Base-by-base conservation (phyloP, 805 yeast species). In the Tetrapisispora arboricola region DNA sequence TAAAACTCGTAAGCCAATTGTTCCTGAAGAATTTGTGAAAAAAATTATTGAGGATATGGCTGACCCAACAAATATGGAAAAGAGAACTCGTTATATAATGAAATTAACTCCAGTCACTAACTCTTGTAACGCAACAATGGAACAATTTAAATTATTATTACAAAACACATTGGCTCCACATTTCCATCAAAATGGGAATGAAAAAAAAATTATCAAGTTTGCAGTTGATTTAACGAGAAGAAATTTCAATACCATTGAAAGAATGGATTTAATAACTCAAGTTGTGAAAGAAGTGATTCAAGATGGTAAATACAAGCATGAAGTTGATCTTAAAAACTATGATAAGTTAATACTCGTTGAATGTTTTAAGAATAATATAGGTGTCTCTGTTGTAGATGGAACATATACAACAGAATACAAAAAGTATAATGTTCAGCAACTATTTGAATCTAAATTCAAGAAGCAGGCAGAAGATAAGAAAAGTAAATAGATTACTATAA, bases 321-420 rank as follows among this genome's bases (percentile, higher is more conserved):
- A 63, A 27, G 94, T 92, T 13, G 94, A 87, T 57, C 70, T 92
- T 58, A 84, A 84, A 53, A 63, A 76, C 11, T 85, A 75, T 53
- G 94, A 88, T 45, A 78, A 80, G 54, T 65, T 92, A 50, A 74
- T 92, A 36, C 56, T 90, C 39, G 82, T 92, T 3, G 95, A 86
- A 58, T 84, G 96, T 56, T 90, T 80, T 64, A 90, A 88, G 65
- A 82, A 76, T 47, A 83, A 84, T 46, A 72, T 92, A 26, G 98
- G 98, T 6, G 78, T 85, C 75, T 71, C 92, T 48, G 90, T 87
- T 6, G 86, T 85, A 2, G 72, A 75, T 41, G 73, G 75, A 42
- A 85, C 75, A 52, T 58, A 60, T 27, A 40, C 48, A 36, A 77
- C 73, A 18, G 63, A 68, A 47, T 70, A 73, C 44, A 78, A 75